These are phyloP conservation scores for Pichia heedii DNA, from an alignment of 805 yeast genomes.

Conservation along the genomic window DNA sequence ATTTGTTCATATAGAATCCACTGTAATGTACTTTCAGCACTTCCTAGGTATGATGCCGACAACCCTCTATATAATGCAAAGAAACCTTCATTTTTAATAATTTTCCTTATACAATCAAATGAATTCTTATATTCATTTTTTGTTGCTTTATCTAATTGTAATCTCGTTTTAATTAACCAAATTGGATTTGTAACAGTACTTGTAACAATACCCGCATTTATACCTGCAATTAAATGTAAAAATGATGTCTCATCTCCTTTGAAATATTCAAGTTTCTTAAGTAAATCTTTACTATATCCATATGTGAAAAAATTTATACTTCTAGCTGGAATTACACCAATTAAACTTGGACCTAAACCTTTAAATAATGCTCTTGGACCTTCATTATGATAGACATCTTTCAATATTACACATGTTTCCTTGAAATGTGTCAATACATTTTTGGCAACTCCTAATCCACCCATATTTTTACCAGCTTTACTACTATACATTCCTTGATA, in stretches of 20 bases:
- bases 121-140: conserved; percentile 67
- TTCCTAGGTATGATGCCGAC: conserved; percentile 89
- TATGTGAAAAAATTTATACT: conserved; percentile 94
- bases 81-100: conserved; percentile 69
- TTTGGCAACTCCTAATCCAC: neutral
- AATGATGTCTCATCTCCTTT: conserved; percentile 72
- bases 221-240: conserved; percentile 80
- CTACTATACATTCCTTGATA: conserved; percentile 46
- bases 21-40: conserved; percentile 85
- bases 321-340: conserved; percentile 97
- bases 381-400: conserved; percentile 60
- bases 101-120: conserved; percentile 69
- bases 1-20: conserved; percentile 97
- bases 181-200: conserved; percentile 97
- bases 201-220: conserved; percentile 87
- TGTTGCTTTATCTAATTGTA: conserved; percentile 75
- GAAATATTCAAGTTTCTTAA: conserved; percentile 52
- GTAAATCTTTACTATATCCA: conserved; percentile 78
- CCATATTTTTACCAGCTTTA: conserved; percentile 21
- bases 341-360: conserved; percentile 93
- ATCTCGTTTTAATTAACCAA: conserved; percentile 91
- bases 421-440: conserved; percentile 53
- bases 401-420: conserved; percentile 71
- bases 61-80: conserved; percentile 80
- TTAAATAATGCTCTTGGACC: conserved; percentile 83